These are phyloP conservation scores for Entomortierella parvispora DNA, from an alignment of 192 early-diverging fungal genomes.

Conservation along the genomic window DNA sequence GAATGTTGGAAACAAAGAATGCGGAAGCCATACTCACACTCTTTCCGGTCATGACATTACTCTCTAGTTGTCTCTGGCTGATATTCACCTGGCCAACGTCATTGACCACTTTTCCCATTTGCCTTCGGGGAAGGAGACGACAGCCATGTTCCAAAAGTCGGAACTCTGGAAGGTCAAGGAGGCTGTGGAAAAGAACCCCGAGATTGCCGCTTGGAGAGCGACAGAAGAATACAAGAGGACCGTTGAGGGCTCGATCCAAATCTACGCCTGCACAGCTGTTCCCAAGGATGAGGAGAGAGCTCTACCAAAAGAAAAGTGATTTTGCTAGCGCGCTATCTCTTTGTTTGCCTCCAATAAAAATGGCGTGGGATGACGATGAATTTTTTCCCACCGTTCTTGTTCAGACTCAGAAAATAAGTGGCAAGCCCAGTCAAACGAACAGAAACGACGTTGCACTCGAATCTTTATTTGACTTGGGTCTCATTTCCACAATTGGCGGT, in stretches of 20 bases:
- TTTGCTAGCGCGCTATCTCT: too few species aligned
- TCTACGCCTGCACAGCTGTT: constrained; percentile 1
- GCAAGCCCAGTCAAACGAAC: too few species aligned
- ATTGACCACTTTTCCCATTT: constrained; percentile 36
- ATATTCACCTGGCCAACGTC: constrained; percentile 28
- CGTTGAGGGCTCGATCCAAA: background rate
- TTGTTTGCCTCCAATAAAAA: too few species aligned
- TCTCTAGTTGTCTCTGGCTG: constrained; percentile 21
- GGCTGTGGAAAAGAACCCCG: constrained; percentile 13
- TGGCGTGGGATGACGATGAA: too few species aligned
- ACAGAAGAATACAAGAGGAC: constrained; percentile 18
- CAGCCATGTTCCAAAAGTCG: constrained; percentile 14
- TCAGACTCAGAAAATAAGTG: too few species aligned
- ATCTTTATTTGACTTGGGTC: too few species aligned
- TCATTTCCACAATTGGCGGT: too few species aligned
- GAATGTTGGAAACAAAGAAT: too few species aligned
- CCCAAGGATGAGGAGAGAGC: background rate
- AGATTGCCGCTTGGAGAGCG: constrained; percentile 26
- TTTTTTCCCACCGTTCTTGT: too few species aligned
- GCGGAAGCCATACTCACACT: background rate
- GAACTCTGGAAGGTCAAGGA: constrained; percentile 28
- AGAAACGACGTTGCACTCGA: too few species aligned
- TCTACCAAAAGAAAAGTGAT: background rate
- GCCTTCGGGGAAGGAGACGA: constrained; percentile 5
- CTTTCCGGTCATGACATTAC: background rate